Conservation (phyloP, 306 rosid genomes). For the Amphicarpaea edgeworthii region DNA sequence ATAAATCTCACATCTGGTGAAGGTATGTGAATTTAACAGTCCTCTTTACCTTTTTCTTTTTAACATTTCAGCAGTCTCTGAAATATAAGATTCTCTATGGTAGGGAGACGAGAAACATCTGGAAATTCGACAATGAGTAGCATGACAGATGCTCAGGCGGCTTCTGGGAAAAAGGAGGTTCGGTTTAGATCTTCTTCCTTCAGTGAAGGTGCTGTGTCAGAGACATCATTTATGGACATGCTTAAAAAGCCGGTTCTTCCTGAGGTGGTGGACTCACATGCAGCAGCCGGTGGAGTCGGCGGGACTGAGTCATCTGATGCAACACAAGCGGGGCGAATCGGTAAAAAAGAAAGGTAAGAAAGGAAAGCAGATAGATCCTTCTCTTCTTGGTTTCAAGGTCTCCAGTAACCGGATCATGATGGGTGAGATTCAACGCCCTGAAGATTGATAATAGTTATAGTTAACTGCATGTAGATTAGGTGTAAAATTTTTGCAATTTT, state of each 20-base stretch:
- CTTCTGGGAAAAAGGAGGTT: conserved; percentile 59
- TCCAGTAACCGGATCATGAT: conserved; percentile 78
- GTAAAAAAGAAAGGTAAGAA: conserved; percentile 84
- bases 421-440: conserved; percentile 82
- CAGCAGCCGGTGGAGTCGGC: conserved; percentile 41
- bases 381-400: conserved; percentile 80
- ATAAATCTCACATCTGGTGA: conserved; percentile 44
- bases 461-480: conserved; percentile 43
- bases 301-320: conserved; percentile 57
- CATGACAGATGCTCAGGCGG: conserved; percentile 53
- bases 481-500: conserved; percentile 32
- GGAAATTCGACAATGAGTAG: conserved; percentile 47
- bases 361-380: conserved; percentile 79
- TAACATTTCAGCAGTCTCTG: conserved; percentile 4
- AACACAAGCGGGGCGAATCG: conserved; percentile 61
- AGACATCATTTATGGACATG: conserved; percentile 77
- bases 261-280: conserved; percentile 63
- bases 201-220: conserved; percentile 66
- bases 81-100: conserved; percentile 2
- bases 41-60: not conserved
- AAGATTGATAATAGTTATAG: conserved; percentile 62
- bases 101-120: conserved; percentile 53
- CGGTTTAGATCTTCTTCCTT: conserved; percentile 63
- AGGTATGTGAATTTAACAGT: conserved; percentile 46
- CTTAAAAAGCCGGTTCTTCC: conserved; percentile 63